These are phyloP conservation scores for Dictyostelium capitatum DNA, from an alignment of 78 protist species.

Conservation along the genomic window DNA sequence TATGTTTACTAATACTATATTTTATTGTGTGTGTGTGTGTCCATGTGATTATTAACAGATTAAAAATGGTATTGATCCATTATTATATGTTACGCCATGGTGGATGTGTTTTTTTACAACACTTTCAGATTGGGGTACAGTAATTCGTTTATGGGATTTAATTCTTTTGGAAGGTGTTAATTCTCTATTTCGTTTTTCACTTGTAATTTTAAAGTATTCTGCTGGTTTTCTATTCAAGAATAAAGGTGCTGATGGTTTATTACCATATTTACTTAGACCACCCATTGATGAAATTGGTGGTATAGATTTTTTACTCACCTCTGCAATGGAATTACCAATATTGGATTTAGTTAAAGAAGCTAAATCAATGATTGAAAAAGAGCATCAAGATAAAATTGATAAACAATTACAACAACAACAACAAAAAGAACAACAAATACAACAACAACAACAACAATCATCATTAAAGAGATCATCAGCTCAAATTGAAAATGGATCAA, in stretches of 20 bases:
- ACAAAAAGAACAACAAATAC: conserved; percentile 7
- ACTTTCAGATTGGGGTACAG: conserved; percentile 31
- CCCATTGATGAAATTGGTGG: conserved; percentile 74
- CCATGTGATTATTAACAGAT: neutral
- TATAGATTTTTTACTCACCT: conserved; percentile 22
- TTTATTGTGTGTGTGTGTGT: too few relatives aligned
- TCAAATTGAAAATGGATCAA: conserved; percentile 3
- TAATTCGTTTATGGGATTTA: conserved; percentile 54
- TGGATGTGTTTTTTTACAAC: conserved; percentile 83
- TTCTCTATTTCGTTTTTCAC: conserved; percentile 51
- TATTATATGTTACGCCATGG: conserved; percentile 79
- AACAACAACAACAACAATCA: conserved; percentile 26
- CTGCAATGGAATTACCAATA: conserved; percentile 38
- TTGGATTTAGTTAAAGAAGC: conserved; percentile 20
- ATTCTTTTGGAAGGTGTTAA: conserved; percentile 60
- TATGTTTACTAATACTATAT: too few relatives aligned
- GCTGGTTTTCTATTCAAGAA: conserved; percentile 12
- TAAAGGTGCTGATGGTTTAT: conserved; percentile 75
- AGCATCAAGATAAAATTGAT: conserved; percentile 3
- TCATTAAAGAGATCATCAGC: neutral
- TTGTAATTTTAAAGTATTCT: conserved; percentile 29
- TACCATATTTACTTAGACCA: conserved; percentile 62
- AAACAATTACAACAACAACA: conserved; percentile 12
- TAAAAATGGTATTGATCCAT: conserved; percentile 73
- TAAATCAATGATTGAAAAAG: conserved; percentile 12